A percentile compares a stretch with the other conserved stretches of the same genome.
phyloP scores from a whole-genome alignment of 441 rosid genomes.

The Dalechampia spathulata region DNA sequence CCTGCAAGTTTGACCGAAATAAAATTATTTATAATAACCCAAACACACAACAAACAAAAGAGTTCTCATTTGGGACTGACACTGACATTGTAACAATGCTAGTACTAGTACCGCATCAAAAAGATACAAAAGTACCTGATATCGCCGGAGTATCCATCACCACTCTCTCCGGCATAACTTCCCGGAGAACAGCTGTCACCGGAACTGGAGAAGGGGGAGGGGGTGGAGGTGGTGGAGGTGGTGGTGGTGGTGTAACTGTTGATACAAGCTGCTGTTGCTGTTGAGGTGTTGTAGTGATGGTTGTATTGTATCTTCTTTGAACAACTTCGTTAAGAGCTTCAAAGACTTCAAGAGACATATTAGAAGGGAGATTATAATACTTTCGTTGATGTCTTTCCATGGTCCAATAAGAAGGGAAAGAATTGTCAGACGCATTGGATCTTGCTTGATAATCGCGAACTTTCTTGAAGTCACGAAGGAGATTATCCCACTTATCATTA shows the following conservation, averaged over 20 bases:
- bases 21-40: constrained; percentile 8
- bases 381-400: constrained; percentile 39
- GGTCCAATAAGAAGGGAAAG: constrained; percentile 31
- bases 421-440: constrained; percentile 10
- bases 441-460: constrained; percentile 30
- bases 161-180: constrained; percentile 4
- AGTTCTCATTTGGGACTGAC: constrained; percentile 34
- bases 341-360: constrained; percentile 33
- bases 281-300: background rate
- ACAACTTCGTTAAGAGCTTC: constrained; percentile 37
- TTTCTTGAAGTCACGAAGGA: constrained; percentile 48
- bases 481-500: constrained; percentile 61
- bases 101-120: background rate
- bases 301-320: constrained; percentile 24
- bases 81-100: constrained; percentile 16
- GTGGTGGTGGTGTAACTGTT: background rate
- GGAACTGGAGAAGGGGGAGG: background rate
- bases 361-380: constrained; percentile 41
- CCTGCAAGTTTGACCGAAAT: constrained; percentile 36
- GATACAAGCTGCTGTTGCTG: no score
- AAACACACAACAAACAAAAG: constrained; percentile 20
- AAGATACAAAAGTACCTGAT: constrained; percentile 19
- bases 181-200: background rate
- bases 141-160: constrained; percentile 8
- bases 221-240: background rate